Base-by-base conservation (phyloP, 345 rosid species). In the Turnera subulata region DNA sequence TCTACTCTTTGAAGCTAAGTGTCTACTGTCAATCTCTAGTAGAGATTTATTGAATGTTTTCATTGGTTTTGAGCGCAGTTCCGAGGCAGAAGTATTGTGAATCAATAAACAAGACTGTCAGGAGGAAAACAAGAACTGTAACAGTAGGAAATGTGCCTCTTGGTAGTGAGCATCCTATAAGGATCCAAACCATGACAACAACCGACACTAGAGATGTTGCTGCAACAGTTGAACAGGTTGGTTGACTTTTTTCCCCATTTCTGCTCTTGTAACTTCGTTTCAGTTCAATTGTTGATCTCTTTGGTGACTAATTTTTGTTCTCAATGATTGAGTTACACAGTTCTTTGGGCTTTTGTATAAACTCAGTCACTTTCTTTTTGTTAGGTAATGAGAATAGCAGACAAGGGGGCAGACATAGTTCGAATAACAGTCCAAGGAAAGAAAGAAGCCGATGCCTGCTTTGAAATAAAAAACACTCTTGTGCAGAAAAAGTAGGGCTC, bases 351-450 rank as follows among this genome's bases (percentile, higher is more conserved):
- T n/a, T n/a, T n/a, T n/a, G n/a, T n/a, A n/a, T n/a, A n/a, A n/a
- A n/a, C n/a, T n/a, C n/a, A n/a, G n/a, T n/a, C n/a, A n/a, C n/a
- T n/a, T n/a, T 24, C 16, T 16, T 63, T 44, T 68, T 54, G 64
- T 35, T 70, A 93, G 99, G 96, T 93, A 13, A 89, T 93, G 99
- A 80, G 73, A 73, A 93, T 93, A 62, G 94, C 96, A 1, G 99
- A 93, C 73, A 67, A 49, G 58, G 97, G 99, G 49, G 99, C 97
- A 15, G 96, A 93, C 74, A 70, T 89, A 32, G 99, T 93, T 40
- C 85, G 97, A 59, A 89, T 93, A 63, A 93, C 97, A 59, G 99
- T 93, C 68, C 99, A 93, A 84, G 96, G 99, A 71, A 93, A 83
- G 84, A 89, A 74, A 81, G 99, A 93, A 67, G 97, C 99, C 0